A percentile compares a stretch with the other conserved stretches of the same genome.
Conservation (phyloP, 306 rosid species). For the Medicago truncatula region MtrunA17r5.0-ANR NC_053042.1:18560501-18561000, state of each 20-base stretch:
- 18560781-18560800: conserved; percentile 38
- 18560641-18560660: conserved; percentile 75
- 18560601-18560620: conserved; percentile 13
- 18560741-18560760: conserved; percentile 36
- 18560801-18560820: conserved; percentile 33
- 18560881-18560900: conserved; percentile 75
- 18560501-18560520: conserved; percentile 60
- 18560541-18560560: conserved; percentile 74
- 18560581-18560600: conserved; percentile 36
- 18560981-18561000: conserved; percentile 56
- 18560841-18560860: conserved; percentile 79
- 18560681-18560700: conserved; percentile 91
- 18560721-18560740: conserved; percentile 91
- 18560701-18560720: conserved; percentile 94
- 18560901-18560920: conserved; percentile 63
- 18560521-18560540: conserved; percentile 58
- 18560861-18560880: conserved; percentile 67
- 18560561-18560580: conserved; percentile 68
- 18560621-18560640: conserved; percentile 18
- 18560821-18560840: conserved; percentile 81
- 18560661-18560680: conserved; percentile 85
- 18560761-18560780: conserved; percentile 17
- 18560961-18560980: conserved; percentile 17
- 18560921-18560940: conserved; percentile 31
- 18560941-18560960: conserved; percentile 34